Evolutionary conservation across 345 rosid species (phyloP), one percentile per base, ranked within the genome.

Genomic region (Boechera stricta): DNA sequence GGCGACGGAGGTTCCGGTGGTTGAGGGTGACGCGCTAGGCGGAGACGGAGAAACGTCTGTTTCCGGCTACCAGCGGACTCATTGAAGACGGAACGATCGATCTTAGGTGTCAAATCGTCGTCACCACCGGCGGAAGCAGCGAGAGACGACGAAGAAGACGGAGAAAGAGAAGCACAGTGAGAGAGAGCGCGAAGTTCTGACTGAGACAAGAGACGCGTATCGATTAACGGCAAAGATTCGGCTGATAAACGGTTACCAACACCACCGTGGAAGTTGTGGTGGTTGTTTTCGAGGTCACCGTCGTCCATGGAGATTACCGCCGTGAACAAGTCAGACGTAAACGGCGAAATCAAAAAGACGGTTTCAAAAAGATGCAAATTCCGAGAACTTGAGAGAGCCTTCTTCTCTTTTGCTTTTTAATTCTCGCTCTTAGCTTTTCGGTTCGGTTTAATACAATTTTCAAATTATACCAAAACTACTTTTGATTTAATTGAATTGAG

Each of bases 21-120:
- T 56, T 80, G 68, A 47, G 60, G 77, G 79, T 77, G 74, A 16
- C 94, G 95, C 39, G 86, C 91, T 1, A 94, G 86, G 54, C 94
- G 95, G 74, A 95, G 89, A 44, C 94, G 96, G 58, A 81, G 92
- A 86, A 88, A 94, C 60, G 99, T 95, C 71, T 95, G 99, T 39
- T 89, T 92, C 56, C 91, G 92, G 79, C 97, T 89, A 1, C 98
- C 98, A 64, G 99, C 97, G 61, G 98, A 94, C 69, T 94, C 99
- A 59, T 92, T 95, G 87, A 95, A 94, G 66, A 91, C 88, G 74
- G 96, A 86, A 41, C 91, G 93, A 71, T 94, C 98, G 70, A 94
- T 89, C 75, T 85, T 92, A 15, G 89, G 97, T 51, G 86, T 88
- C 45, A 84, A 62, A 47, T 86, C 78, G 63, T 84, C 91, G 74